Evolutionary conservation across 495 filamentous ascomycete species (phyloP), one percentile per base, ranked within the genome.

Genomic region (Penicillium verhagenii): DNA sequence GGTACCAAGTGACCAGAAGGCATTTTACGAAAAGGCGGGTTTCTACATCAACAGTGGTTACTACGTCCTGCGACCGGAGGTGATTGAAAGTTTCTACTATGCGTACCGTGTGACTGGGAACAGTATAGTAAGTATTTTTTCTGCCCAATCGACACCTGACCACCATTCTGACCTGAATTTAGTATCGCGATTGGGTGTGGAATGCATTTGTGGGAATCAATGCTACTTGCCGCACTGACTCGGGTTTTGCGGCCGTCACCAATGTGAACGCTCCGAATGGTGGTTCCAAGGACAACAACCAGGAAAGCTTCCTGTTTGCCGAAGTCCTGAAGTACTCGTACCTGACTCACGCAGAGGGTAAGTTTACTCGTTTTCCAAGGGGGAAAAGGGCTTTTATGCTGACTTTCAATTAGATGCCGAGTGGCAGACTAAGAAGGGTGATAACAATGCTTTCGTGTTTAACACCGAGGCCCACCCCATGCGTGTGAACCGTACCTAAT

Each of bases 221-320:
- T 62, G 59, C 62, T 14, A 89, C 82, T 21, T 84, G 81, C 55
- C 69, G 77, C 23, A 85, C 83, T 0, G 82, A 77, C 2, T 84
- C 82, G 4, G 91, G 91, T 4, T 96, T 84, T 68, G 78, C 81
- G 13, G 78, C 77, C 11, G 70, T 96, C 40, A 57, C 59, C 0
- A 66, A 95, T 65, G 91, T 94, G n/a, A 88, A 89, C 59, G 64
- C 61, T 19, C 39, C 55, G 0, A 74, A 72, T 8, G 91, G 91
- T 4, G 90, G 87, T 5, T 66, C 69, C 5, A 82, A 80, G 45
- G 67, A 70, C 29, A 84, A 95, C 58, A 84, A 85, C 64, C 87
- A 92, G 77, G 91, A 96, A 74, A 92, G 88, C 60, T 96, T 95
- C 75, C 84, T 90, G 71, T 93, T 94, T 66, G 91, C 92, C 0